phyloP scores from a whole-genome alignment of 1,139 yeast genomes.

The Arxiozyma slooffiae region DNA sequence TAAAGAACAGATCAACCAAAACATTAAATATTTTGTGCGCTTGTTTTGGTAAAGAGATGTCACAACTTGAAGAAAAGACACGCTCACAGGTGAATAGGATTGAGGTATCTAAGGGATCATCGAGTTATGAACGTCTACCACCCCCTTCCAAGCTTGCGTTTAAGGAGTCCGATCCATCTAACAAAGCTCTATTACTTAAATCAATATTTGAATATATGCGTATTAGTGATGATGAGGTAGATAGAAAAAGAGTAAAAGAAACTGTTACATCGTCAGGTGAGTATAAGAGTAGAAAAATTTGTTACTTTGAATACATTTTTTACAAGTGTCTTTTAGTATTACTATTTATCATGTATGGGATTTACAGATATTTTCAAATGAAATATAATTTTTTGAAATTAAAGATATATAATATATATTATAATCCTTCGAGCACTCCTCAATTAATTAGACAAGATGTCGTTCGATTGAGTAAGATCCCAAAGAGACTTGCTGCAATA shows the following conservation, averaged over 20 bases:
- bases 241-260: constrained; percentile 2
- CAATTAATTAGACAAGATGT: constrained; percentile 82
- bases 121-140: constrained; percentile 11
- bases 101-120: background rate
- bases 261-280: constrained; percentile 4
- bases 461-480: constrained; percentile 59
- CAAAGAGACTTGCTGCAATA: constrained; percentile 64
- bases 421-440: constrained; percentile 78
- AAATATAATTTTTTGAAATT: constrained; percentile 47
- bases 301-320: constrained; percentile 20
- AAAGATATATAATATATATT: constrained; percentile 52
- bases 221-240: background rate
- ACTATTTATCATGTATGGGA: constrained; percentile 47
- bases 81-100: background rate
- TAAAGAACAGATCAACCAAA: background rate
- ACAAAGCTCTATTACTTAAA: constrained; percentile 13
- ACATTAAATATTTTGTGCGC: background rate
- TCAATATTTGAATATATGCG: constrained; percentile 15
- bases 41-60: constrained; percentile 2
- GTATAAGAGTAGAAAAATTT: constrained; percentile 6
- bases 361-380: constrained; percentile 44
- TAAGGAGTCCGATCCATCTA: constrained; percentile 9
- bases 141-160: constrained; percentile 17
- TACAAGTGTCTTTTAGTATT: constrained; percentile 42
- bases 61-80: constrained; percentile 2